Evolutionary conservation across 2,329 filamentous ascomycete genomes (phyloP), one percentile per base, ranked within the genome.

Genomic region (Aureobasidium sp.): DNA sequence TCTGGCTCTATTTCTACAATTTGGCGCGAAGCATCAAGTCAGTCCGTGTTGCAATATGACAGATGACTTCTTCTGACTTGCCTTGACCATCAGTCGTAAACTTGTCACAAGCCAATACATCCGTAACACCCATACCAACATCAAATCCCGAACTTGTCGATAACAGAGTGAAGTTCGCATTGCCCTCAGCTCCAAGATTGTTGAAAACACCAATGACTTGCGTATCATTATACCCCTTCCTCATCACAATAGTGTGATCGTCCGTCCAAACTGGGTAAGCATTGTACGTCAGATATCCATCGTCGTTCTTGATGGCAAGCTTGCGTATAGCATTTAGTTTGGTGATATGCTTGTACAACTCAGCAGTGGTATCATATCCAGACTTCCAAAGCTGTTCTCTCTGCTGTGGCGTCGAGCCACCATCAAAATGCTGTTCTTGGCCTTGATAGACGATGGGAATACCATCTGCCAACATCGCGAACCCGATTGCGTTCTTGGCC

Each of bases 141-240:
- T 61, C 71, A 36, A 76, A 68, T 5, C 66, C 66, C 34, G 66
- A 66, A 46, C 37, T 64, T 53, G 64, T 73, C 65, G 48, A 27
- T 15, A 39, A 10, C 4, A 62, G 17, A 3, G n/a, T 56, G 2
- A 62, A 24, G 12, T 26, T 37, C 8, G 20, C 32, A 39, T 24
- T 26, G 1, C 59, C 48, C 7, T 65, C 63, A 1, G 68, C 65
- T 2, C 77, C 77, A 43, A 74, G 73, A 57, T 78, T 80, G 26
- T 53, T 78, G 12, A 80, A 66, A 5, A 81, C 69, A 61, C 77
- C 76, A 39, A 82, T 72, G 17, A 82, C 75, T 43, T 71, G 76
- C 44, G 63, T 71, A 26, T 72, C 74, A 13, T 66, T 66, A 12
- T 68, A 69, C 3, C 77, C 78, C 63, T 78, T 77, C 20, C 78